phyloP scores from a whole-genome alignment of 345 rosid genomes.

The Corymbia maculata region DNA sequence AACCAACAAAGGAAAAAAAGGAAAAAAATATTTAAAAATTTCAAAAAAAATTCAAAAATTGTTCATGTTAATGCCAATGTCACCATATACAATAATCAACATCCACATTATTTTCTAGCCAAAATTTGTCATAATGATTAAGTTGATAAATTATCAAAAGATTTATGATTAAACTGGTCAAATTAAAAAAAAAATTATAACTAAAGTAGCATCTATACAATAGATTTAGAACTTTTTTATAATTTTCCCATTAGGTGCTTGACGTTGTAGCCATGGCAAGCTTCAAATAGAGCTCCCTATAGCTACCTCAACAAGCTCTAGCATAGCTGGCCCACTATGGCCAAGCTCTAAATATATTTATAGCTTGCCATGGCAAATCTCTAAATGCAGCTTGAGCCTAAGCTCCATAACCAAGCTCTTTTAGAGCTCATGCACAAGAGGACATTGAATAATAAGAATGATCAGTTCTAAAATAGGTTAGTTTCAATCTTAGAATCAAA shows the following conservation, averaged over 20 bases:
- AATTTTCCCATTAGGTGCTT: not conserved
- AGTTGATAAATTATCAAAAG: not conserved
- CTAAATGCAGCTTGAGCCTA: not conserved
- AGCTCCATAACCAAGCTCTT: not conserved
- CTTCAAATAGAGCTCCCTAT: not conserved
- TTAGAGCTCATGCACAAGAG: not conserved
- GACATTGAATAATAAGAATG: accelerated
- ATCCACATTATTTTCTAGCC: not conserved
- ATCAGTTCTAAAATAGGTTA: too few species aligned
- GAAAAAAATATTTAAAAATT: too few species aligned
- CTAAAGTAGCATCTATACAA: accelerated
- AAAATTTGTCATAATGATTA: not conserved
- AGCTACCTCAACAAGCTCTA: not conserved
- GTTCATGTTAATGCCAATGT: accelerated
- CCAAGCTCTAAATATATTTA: not conserved
- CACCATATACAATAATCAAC: accelerated
- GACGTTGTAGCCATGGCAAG: accelerated
- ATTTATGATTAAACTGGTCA: not conserved
- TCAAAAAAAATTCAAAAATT: not conserved
- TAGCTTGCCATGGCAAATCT: not conserved
- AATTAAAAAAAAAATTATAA: not conserved
- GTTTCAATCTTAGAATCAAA: accelerated
- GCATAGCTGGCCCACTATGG: not conserved
- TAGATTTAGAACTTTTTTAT: not conserved
- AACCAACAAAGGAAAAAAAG: not conserved